Evolutionary conservation across 2,329 filamentous ascomycete species (phyloP).

Genomic region (Fusarium sp.): DNA sequence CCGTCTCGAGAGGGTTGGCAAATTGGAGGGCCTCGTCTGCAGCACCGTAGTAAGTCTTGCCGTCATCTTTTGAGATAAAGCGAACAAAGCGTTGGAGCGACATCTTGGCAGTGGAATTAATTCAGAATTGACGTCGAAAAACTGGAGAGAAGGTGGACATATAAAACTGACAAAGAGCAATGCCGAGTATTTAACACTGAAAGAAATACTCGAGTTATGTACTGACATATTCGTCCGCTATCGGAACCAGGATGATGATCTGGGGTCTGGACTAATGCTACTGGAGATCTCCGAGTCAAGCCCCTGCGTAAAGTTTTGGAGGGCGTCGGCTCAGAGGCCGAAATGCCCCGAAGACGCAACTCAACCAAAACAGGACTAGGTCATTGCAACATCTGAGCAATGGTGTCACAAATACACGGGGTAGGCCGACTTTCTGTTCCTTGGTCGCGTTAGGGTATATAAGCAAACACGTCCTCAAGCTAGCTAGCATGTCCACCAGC

Average conservation of each 20-base stretch:
- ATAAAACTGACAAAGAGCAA: too few species aligned
- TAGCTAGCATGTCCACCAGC: too few species aligned
- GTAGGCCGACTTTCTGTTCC: too few species aligned
- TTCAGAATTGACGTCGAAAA: not conserved
- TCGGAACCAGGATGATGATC: not conserved
- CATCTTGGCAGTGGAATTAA: not conserved
- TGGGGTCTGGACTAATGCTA: not conserved
- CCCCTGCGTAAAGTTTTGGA: too few species aligned
- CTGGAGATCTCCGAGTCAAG: too few species aligned
- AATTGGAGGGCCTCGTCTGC: not conserved
- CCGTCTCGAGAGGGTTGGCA: fast-evolving
- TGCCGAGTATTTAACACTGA: too few species aligned
- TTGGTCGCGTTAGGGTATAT: too few species aligned
- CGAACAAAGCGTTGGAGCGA: not conserved
- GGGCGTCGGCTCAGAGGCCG: not conserved
- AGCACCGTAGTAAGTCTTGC: not conserved
- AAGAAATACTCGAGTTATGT: too few species aligned
- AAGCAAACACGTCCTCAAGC: too few species aligned
- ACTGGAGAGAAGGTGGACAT: too few species aligned
- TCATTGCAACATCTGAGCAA: too few species aligned
- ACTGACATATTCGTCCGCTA: not conserved
- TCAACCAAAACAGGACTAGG: not conserved
- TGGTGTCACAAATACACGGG: too few species aligned
- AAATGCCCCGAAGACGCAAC: not conserved
- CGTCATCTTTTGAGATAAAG: not conserved